Conservation (phyloP, 1,139 yeast genomes). For the Candida sp. region DNA sequence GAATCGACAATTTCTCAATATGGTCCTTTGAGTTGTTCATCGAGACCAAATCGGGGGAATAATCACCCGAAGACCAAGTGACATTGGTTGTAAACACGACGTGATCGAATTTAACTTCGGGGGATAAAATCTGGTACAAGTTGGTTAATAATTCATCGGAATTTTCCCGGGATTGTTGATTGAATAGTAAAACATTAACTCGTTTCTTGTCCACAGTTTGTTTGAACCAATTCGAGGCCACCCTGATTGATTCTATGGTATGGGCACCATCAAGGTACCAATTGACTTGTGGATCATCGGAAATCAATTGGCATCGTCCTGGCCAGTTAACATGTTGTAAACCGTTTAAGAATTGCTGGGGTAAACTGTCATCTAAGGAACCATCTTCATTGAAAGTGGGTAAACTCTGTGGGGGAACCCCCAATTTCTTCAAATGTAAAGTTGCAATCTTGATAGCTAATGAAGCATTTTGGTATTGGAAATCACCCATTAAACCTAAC, state of each 20-base stretch:
- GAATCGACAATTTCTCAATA: conserved; percentile 79
- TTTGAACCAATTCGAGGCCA: conserved; percentile 78
- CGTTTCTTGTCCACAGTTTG: conserved; percentile 20
- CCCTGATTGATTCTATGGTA: conserved; percentile 80
- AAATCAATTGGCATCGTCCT: conserved; percentile 85
- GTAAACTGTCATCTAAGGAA: conserved; percentile 28
- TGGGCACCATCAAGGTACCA: conserved; percentile 98
- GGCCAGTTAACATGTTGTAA: conserved; percentile 79
- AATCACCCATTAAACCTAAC: conserved; percentile 84
- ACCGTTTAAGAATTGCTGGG: conserved; percentile 60
- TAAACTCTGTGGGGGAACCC: conserved; percentile 23
- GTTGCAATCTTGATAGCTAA: conserved; percentile 76
- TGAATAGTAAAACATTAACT: conserved; percentile 63
- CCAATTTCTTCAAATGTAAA: conserved; percentile 54
- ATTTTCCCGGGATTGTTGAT: conserved; percentile 88
- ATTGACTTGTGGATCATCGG: conserved; percentile 38
- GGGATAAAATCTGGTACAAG: conserved; percentile 42
- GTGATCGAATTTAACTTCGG: conserved; percentile 52
- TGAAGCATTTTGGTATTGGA: conserved; percentile 85
- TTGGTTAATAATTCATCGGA: conserved; percentile 61
- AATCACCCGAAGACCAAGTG: conserved; percentile 82
- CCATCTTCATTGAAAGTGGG: conserved; percentile 19
- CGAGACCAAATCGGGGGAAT: conserved; percentile 81
- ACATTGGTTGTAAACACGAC: conserved; percentile 89
- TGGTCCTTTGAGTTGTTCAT: conserved; percentile 75